phyloP scores from a whole-genome alignment of 2,329 filamentous ascomycete genomes.

The Botryosphaeria agaves region DNA sequence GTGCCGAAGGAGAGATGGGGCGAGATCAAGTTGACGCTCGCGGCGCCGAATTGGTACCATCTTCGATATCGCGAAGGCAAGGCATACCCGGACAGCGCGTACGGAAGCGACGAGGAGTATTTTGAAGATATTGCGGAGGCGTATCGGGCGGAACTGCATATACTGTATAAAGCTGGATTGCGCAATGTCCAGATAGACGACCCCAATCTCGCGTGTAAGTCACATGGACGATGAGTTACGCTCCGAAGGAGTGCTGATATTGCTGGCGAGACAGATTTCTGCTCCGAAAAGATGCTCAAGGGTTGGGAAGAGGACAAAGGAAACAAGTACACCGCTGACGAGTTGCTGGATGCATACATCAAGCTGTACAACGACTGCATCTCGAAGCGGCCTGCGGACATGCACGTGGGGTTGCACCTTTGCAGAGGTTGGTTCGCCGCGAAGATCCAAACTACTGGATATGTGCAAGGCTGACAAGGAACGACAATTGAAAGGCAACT shows the following conservation, averaged over 20 bases:
- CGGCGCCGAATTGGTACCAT: slow-evolving; percentile 54
- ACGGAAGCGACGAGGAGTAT: slow-evolving; percentile 28
- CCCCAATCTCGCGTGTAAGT: slow-evolving; percentile 26
- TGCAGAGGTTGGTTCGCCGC: slow-evolving; percentile 35
- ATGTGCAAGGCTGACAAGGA: neutral
- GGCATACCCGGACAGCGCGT: slow-evolving; percentile 26
- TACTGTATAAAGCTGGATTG: slow-evolving; percentile 26
- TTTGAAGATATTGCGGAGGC: slow-evolving; percentile 28
- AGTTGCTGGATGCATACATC: slow-evolving; percentile 60
- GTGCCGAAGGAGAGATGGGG: slow-evolving; percentile 43
- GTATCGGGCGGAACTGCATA: slow-evolving; percentile 28
- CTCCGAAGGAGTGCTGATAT: neutral
- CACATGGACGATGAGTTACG: neutral
- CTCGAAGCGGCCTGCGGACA: slow-evolving; percentile 43
- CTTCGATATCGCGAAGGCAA: slow-evolving; percentile 40
- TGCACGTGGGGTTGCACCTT: slow-evolving; percentile 63
- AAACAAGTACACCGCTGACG: slow-evolving; percentile 50
- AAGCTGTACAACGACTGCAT: slow-evolving; percentile 59
- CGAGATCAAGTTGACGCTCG: slow-evolving; percentile 51
- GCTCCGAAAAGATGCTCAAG: slow-evolving; percentile 51
- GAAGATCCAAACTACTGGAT: slow-evolving; percentile 3
- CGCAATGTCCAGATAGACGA: slow-evolving; percentile 32
- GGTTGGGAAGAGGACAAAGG: slow-evolving; percentile 51
- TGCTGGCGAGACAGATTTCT: slow-evolving; percentile 44
- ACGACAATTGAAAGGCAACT: slow-evolving; percentile 19